Evolutionary conservation across 257 asterid species (phyloP), one percentile per base, ranked within the genome.

Genomic region (Plantago major): DNA sequence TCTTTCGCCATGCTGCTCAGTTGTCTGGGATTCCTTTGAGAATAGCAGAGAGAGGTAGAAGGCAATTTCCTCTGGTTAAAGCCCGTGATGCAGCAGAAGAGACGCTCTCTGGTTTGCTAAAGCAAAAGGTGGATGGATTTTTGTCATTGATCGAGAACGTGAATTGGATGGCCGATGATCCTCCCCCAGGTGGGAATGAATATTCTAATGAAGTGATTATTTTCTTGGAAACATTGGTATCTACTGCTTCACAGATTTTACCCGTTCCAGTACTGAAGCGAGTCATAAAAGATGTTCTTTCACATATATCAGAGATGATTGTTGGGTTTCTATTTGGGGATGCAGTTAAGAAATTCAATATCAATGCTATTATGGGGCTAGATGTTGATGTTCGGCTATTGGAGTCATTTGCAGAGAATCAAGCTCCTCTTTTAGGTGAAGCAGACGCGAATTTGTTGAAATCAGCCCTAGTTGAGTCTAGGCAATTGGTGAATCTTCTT

Each of bases 1-100:
- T 92, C 78, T 86, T 92, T 58, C 95, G 96, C 22, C 99, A 92
- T 56, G 99, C 95, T 66, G 99, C 99, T 11, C 99, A 86, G 79
- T 96, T 89, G 60, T 92, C 97, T 0, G 99, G 99, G 9, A 82
- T 92, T 60, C 96, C 99, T 43, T 59, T 89, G 69, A 86, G 99
- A 75, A 86, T 89, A 74, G 94, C 84, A 1, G 99, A 92, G 79
- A 85, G 96, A 59, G 87, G 95, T 1, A 80, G 85, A 80, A 81
- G 90, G 68, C 84, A 71, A 60, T 92, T 92, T 68, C 95, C 97
- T 40, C 78, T 92, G 37, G 83, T 66, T 22, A 89, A 80, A 79
- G 83, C 99, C 53, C 89, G 96, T 7, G 95, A 87, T 74, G 93
- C 89, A 17, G 97, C 99, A 38, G 96, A 89, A 67, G 94, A 83